These are phyloP conservation scores for Penicillium cinerascens DNA, from an alignment of 495 filamentous ascomycete genomes.

Conservation along the genomic window DNA sequence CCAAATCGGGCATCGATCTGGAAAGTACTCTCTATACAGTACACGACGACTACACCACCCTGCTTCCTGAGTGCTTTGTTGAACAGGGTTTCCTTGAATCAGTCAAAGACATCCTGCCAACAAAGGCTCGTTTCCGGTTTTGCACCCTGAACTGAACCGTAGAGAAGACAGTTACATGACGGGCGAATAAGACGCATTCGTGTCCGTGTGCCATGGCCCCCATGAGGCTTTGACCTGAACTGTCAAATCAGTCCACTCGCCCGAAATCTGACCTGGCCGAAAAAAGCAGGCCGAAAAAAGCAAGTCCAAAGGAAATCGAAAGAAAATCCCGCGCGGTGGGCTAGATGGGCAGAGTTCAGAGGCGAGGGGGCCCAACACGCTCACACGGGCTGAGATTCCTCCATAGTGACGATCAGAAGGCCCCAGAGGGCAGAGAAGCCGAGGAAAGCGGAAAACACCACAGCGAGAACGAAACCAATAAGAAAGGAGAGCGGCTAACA, in stretches of 20 bases:
- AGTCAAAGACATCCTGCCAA: constrained; percentile 1
- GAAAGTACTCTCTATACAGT: background rate
- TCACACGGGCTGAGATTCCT: background rate
- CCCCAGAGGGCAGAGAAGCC: constrained; percentile 2
- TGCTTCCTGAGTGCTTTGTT: background rate
- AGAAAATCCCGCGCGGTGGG: too few species aligned
- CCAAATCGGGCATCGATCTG: constrained; percentile 11
- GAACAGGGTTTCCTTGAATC: constrained; percentile 8
- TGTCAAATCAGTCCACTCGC: constrained; percentile 22
- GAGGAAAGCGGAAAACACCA: constrained; percentile 2
- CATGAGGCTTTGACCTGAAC: constrained; percentile 14
- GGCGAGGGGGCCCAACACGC: constrained; percentile 1
- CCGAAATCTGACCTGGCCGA: constrained; percentile 12
- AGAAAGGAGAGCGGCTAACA: constrained; percentile 12
- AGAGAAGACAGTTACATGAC: constrained; percentile 15
- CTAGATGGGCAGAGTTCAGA: constrained; percentile 1
- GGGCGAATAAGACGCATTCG: constrained; percentile 17
- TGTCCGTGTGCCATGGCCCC: constrained; percentile 3
- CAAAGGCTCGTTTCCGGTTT: constrained; percentile 10
- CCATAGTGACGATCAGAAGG: constrained; percentile 3
- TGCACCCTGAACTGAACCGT: too few species aligned
- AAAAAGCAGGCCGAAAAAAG: constrained; percentile 3
- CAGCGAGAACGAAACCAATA: constrained; percentile 2
- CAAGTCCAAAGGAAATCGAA: too few species aligned
- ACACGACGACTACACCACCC: background rate